These are phyloP conservation scores for Phaseolus coccineus DNA, from an alignment of 331 rosid genomes.

Conservation along the genomic window DNA sequence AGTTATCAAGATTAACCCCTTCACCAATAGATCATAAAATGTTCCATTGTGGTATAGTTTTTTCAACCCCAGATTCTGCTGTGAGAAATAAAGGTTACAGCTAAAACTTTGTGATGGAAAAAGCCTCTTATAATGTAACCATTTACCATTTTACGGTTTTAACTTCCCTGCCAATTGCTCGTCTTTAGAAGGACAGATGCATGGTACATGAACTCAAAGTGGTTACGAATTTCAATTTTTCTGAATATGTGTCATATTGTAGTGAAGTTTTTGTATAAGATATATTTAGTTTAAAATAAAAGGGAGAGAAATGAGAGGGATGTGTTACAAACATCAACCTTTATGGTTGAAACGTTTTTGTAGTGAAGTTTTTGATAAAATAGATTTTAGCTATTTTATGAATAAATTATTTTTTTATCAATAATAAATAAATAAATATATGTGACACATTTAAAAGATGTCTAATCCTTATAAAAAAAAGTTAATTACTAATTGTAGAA, in stretches of 20 bases:
- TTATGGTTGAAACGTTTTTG: neutral
- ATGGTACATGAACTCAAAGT: neutral
- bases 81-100: neutral
- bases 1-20: constrained; percentile 83
- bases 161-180: neutral
- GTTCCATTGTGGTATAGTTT: neutral
- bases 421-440: no score
- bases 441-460: no score
- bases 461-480: no score
- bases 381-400: no score
- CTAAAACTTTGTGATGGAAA: neutral
- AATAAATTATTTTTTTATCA: no score
- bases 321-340: neutral
- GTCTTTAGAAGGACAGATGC: neutral
- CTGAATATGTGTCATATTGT: neutral
- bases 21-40: constrained; percentile 39
- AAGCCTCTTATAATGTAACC: neutral
- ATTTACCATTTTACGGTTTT: neutral
- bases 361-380: no score
- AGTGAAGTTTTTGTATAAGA: neutral
- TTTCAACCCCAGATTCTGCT: neutral
- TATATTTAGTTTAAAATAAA: neutral
- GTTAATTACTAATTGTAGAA: no score
- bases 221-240: neutral
- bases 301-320: neutral